Conservation (phyloP, 345 rosid genomes). For the Toxicodendron radicans region DNA sequence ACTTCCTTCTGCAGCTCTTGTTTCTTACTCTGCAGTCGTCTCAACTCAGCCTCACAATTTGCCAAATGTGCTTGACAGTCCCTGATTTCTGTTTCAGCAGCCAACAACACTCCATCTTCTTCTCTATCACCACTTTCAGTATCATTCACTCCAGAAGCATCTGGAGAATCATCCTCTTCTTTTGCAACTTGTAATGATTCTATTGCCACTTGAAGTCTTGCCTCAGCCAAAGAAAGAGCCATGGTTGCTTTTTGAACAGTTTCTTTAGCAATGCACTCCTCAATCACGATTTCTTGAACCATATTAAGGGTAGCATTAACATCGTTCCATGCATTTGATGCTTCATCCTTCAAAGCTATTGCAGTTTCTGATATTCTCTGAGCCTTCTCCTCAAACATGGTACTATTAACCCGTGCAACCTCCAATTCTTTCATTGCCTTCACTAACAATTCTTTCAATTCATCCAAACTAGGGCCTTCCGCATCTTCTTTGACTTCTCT, state of each 20-base stretch:
- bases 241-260: constrained; percentile 73
- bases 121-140: constrained; percentile 25
- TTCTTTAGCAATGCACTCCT: constrained; percentile 68
- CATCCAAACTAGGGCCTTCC: constrained; percentile 49
- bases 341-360: constrained; percentile 80
- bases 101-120: constrained; percentile 41
- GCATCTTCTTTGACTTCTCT: constrained; percentile 36
- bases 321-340: constrained; percentile 56
- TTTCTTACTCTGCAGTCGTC: constrained; percentile 52
- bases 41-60: constrained; percentile 58
- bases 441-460: constrained; percentile 56
- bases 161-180: constrained; percentile 35
- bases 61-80: constrained; percentile 57
- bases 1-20: constrained; percentile 76
- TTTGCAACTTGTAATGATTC: constrained; percentile 52
- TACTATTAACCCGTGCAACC: constrained; percentile 73
- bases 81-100: constrained; percentile 59
- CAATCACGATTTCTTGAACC: constrained; percentile 58
- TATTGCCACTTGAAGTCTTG: constrained; percentile 61
- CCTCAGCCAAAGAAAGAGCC: constrained; percentile 87
- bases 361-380: constrained; percentile 82
- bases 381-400: constrained; percentile 86
- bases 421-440: constrained; percentile 69
- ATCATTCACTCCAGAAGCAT: constrained; percentile 36
- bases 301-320: constrained; percentile 56